Percentiles rank a stretch among this genome's conserved stretches.
Evolutionary conservation across 441 rosid species (phyloP).

Genomic region (Pelargonium australe): DNA sequence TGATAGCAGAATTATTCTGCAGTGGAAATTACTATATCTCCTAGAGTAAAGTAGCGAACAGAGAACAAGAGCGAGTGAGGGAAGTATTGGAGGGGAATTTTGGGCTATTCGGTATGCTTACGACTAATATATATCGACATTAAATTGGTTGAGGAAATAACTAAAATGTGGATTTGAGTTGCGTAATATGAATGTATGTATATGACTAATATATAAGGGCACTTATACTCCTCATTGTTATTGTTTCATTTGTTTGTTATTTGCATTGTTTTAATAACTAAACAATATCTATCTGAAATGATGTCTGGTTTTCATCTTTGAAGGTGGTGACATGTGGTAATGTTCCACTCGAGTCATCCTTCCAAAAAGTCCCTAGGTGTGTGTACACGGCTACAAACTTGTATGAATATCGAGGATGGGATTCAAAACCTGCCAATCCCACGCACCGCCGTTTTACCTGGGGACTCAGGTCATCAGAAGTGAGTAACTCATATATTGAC

Average conservation of each 20-base stretch:
- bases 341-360: conserved; percentile 93
- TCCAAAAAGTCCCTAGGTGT: conserved; percentile 89
- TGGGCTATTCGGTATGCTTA: no score
- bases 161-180: no score
- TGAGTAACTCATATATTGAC: conserved; percentile 29
- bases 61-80: no score
- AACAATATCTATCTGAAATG: conserved; percentile 5
- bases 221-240: not conserved
- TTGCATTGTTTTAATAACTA: conserved; percentile 10
- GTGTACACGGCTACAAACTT: conserved; percentile 85
- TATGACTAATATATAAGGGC: not conserved
- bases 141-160: no score
- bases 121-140: no score
- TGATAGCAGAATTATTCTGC: no score
- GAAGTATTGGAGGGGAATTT: no score
- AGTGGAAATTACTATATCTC: no score
- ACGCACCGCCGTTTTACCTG: conserved; percentile 88
- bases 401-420: conserved; percentile 93
- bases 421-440: conserved; percentile 88
- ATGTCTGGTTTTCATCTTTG: conserved; percentile 17
- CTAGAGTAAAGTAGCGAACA: no score
- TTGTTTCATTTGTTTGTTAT: not conserved
- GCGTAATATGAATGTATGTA: no score
- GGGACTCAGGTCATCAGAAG: conserved; percentile 90
- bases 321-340: conserved; percentile 99